Base-by-base conservation (phyloP, 148 eudicot genomes). In the Linanthus parryae region DNA sequence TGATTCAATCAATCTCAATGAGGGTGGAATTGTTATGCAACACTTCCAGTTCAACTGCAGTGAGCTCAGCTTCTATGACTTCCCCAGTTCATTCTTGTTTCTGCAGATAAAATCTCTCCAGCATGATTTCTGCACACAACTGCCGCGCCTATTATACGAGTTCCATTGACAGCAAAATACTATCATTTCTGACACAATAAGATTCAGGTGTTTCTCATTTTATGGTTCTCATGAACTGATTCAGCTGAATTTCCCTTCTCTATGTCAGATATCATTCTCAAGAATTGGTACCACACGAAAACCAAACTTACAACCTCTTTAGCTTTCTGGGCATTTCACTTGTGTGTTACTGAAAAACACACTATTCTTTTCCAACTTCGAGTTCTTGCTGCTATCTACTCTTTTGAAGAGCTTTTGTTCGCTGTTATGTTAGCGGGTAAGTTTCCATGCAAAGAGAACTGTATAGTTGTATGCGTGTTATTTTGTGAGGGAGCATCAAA, bases 201-300 rank as follows among this genome's bases (percentile, higher is more conserved):
- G 35, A 58, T 81, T 65, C 48, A 86, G 48, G 25, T 73, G 77
- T 56, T 73, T 82, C 16, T 63, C 39, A 42, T 83, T 49, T 62
- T 64, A 24, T 58, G 64, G 55, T 61, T 77, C 57, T 66, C 78
- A 64, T 54, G 40, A 2, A 48, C 53, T 59, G 75, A 70, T 59
- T 72, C 79, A 8, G 26, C 44, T 28, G 42, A 58, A 43, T 36
- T n/a, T n/a, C n/a, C n/a, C 23, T n/a, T n/a, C n/a, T 14, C 48
- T 60, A 31, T 48, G 65, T 24, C 47, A 54, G 7, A 40, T 56
- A 21, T 38, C 40, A 21, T 48, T 67, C 44, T 71, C 80, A 16
- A 29, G 27, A 11, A 70, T 59, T 12, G 95, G 88, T 57, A 78
- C 83, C 24, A 78, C 84, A 31, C 73, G 80, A 53, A 82, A 66